Evolutionary conservation across 1,139 yeast genomes (phyloP).

Genomic region (Scheffersomyces titani): DNA sequence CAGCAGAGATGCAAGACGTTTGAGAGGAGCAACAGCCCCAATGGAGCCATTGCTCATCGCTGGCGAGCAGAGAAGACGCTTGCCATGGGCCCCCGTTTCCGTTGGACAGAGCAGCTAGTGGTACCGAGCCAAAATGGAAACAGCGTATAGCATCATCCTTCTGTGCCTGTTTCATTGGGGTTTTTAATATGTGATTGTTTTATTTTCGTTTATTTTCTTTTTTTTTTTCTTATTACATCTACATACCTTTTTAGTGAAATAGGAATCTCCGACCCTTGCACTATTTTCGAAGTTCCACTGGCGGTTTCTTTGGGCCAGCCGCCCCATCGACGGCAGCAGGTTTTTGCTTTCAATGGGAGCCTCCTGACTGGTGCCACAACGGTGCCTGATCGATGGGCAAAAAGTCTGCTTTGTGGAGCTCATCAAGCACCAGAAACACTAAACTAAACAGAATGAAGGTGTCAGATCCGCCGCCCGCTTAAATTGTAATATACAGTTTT

Average conservation of each 20-base stretch:
- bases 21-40: neutral
- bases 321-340: neutral
- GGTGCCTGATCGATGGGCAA: neutral
- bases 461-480: neutral
- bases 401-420: neutral
- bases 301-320: neutral
- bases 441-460: neutral
- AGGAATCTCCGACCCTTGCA: slow-evolving; percentile 1
- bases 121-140: neutral
- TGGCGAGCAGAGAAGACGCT: neutral
- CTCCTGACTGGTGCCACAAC: neutral
- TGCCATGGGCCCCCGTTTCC: neutral
- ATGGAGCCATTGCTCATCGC: neutral
- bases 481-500: neutral
- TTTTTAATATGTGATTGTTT: slow-evolving; percentile 1
- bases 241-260: slow-evolving; percentile 1
- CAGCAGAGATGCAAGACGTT: neutral
- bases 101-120: neutral
- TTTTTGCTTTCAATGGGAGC: neutral
- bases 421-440: neutral
- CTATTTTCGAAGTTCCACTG: neutral
- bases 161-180: neutral
- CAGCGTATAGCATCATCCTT: neutral
- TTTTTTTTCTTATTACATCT: neutral
- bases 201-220: neutral